These are phyloP conservation scores for Leptographium procerum DNA, from an alignment of 2,329 filamentous ascomycete genomes.

Conservation along the genomic window DNA sequence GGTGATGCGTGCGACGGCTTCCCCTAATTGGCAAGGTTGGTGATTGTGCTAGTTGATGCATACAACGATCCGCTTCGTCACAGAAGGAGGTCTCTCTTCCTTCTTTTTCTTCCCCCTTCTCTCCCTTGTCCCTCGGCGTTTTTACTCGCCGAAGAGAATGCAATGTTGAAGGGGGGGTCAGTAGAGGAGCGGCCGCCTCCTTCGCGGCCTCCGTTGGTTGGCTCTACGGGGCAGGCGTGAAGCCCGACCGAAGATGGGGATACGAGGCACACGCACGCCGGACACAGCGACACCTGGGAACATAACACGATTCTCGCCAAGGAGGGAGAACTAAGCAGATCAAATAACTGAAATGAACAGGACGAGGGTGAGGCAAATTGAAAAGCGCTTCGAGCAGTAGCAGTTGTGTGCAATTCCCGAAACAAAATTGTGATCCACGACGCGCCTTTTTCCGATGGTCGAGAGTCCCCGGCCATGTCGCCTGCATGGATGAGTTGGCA, in stretches of 20 bases:
- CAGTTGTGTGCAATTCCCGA: background rate
- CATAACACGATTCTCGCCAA: too few species aligned
- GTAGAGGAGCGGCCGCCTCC: too few species aligned
- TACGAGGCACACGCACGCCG: too few species aligned
- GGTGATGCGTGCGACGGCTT: background rate
- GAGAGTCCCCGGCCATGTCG: background rate
- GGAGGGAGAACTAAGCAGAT: background rate
- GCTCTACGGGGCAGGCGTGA: too few species aligned
- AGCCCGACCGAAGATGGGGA: too few species aligned
- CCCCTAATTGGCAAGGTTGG: background rate
- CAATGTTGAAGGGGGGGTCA: background rate
- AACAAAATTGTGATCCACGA: background rate
- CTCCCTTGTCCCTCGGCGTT: background rate
- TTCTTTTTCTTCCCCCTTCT: background rate
- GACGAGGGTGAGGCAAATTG: background rate
- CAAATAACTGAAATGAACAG: background rate
- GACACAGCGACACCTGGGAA: too few species aligned
- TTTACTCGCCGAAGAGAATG: background rate
- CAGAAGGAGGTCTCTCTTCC: background rate
- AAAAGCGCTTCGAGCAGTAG: background rate
- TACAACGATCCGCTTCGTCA: background rate
- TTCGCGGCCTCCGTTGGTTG: too few species aligned
- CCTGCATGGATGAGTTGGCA: conserved; percentile 33
- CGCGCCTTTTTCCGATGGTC: background rate
- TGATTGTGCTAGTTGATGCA: background rate